Conservation (phyloP, 208 protist species). For the Leishmania major region DNA sequence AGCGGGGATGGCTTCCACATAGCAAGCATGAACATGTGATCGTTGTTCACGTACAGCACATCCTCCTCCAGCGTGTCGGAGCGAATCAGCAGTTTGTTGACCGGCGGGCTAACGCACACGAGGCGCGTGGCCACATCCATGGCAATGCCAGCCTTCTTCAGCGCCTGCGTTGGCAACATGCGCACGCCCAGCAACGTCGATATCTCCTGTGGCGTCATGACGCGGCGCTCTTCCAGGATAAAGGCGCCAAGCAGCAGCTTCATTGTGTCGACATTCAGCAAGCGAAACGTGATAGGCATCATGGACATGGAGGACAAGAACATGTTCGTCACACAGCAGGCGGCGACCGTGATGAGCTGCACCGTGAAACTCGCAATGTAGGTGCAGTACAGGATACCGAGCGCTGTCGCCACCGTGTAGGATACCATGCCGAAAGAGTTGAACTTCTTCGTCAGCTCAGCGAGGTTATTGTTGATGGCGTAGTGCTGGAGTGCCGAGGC, state of each 20-base stretch:
- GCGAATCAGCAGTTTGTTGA: constrained; percentile 61
- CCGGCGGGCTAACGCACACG: constrained; percentile 67
- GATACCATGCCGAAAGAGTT: constrained; percentile 88
- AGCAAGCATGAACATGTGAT: constrained; percentile 67
- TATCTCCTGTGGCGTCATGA: constrained; percentile 63
- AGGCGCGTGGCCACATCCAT: constrained; percentile 41
- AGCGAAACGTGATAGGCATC: constrained; percentile 72
- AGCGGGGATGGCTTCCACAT: constrained; percentile 59
- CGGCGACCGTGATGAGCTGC: constrained; percentile 67
- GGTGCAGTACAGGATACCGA: constrained; percentile 77
- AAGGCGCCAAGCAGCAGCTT: constrained; percentile 60
- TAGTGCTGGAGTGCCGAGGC: constrained; percentile 85
- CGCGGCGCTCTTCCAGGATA: constrained; percentile 32
- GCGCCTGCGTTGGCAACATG: constrained; percentile 40
- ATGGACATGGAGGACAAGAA: constrained; percentile 64
- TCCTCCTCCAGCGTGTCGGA: constrained; percentile 58
- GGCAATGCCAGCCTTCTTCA: constrained; percentile 22
- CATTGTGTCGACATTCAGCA: constrained; percentile 78
- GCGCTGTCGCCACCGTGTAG: constrained; percentile 73
- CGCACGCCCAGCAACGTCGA: constrained; percentile 56
- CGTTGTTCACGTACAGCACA: constrained; percentile 67
- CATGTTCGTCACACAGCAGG: constrained; percentile 71
- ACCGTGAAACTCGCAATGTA: constrained; percentile 67
- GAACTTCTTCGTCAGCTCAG: constrained; percentile 89
- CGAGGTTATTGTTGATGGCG: constrained; percentile 76